Percentiles rank a stretch among this genome's conserved stretches.
Evolutionary conservation across 805 yeast genomes (phyloP).

Genomic region (Ogataea degrootiae): DNA sequence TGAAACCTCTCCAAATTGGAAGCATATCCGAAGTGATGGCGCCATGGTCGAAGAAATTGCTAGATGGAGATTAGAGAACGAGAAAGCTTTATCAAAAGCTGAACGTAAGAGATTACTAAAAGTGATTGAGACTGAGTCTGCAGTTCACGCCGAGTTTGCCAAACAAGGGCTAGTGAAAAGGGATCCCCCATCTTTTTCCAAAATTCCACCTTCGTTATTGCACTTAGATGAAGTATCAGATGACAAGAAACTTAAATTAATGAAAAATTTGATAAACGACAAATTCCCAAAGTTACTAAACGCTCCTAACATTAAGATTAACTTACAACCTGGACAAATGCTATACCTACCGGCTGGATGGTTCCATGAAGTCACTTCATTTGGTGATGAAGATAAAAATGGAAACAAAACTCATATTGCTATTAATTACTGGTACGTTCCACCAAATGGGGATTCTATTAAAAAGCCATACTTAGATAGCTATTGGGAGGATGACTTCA

Average conservation of each 20-base stretch:
- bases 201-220: conserved; percentile 56
- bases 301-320: conserved; percentile 39
- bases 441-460: conserved; percentile 42
- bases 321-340: conserved; percentile 60
- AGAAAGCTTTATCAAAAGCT: conserved; percentile 15
- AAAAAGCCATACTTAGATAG: conserved; percentile 39
- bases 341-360: conserved; percentile 72
- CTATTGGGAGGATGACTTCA: conserved; percentile 53
- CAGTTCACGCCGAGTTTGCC: conserved; percentile 10
- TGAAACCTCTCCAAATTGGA: conserved; percentile 59
- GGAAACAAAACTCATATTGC: conserved; percentile 48
- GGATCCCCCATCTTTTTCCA: conserved; percentile 70
- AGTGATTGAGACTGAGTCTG: conserved; percentile 28
- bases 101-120: conserved; percentile 21
- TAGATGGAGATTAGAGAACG: conserved; percentile 34
- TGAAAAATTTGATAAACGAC: conserved; percentile 34
- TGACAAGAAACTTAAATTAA: conserved; percentile 5
- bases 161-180: conserved; percentile 14
- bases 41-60: conserved; percentile 48
- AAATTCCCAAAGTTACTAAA: conserved; percentile 46
- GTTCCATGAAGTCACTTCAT: conserved; percentile 78
- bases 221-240: conserved; percentile 53
- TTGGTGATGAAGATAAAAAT: conserved; percentile 28
- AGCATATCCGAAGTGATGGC: conserved; percentile 56
- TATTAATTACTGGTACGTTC: conserved; percentile 70